These are phyloP conservation scores for Myriosclerotinia scirpicola DNA, from an alignment of 2,329 filamentous ascomycete species.

Conservation along the genomic window DNA sequence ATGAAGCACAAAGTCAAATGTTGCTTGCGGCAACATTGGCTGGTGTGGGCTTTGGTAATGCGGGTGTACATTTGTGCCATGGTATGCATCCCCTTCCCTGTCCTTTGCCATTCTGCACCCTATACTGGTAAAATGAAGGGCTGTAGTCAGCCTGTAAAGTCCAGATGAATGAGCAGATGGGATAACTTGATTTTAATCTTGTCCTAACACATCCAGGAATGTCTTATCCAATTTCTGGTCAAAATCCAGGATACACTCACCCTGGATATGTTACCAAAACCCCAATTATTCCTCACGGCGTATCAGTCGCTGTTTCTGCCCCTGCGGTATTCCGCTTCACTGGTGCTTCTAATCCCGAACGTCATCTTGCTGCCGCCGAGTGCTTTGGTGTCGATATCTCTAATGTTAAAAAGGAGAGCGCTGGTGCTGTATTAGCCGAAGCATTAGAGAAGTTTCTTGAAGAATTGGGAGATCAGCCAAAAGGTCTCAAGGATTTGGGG, in stretches of 20 bases:
- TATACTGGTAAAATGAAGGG: too few relatives aligned
- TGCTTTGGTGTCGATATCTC: conserved; percentile 86
- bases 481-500: conserved; percentile 78
- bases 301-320: conserved; percentile 89
- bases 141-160: too few relatives aligned
- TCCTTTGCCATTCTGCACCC: background rate
- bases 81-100: conserved; percentile 40
- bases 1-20: conserved; percentile 94
- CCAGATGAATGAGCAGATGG: background rate
- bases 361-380: conserved; percentile 86
- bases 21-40: conserved; percentile 90
- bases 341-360: conserved; percentile 83
- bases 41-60: conserved; percentile 95
- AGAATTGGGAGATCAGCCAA: conserved; percentile 84
- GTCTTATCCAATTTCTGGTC: conserved; percentile 95
- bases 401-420: conserved; percentile 83
- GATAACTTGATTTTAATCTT: background rate
- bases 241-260: conserved; percentile 90
- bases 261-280: conserved; percentile 74
- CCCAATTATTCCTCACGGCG: conserved; percentile 91
- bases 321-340: conserved; percentile 95
- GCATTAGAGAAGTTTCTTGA: conserved; percentile 79
- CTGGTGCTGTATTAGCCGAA: conserved; percentile 83
- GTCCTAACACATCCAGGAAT: conserved; percentile 58
- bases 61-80: conserved; percentile 86